Evolutionary conservation across 1,284 basidiomycete genomes (phyloP).

Genomic region (Exobasidium rhododendri): DNA sequence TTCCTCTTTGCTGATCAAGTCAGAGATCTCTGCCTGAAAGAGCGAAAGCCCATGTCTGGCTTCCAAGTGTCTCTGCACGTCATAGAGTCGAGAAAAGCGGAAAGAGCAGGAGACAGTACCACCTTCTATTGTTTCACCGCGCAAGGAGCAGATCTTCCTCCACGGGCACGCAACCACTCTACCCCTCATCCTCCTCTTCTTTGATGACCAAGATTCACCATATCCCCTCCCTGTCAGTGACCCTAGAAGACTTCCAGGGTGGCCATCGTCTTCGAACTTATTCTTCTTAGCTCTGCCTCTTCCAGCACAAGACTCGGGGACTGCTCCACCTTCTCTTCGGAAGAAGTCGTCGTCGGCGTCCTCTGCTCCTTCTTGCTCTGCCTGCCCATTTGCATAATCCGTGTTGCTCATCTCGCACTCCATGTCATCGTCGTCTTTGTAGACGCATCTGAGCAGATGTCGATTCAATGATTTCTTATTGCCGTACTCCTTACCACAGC

Average conservation of each 20-base stretch:
- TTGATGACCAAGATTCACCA: not conserved
- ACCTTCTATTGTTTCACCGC: not conserved
- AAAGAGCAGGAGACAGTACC: not conserved
- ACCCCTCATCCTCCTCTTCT: constrained; percentile 1
- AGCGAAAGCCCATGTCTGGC: not conserved
- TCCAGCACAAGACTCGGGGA: constrained; percentile 5
- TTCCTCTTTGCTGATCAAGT: not conserved
- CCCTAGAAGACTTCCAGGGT: not conserved
- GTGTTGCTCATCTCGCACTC: constrained; percentile 3
- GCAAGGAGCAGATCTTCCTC: not conserved
- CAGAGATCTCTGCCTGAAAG: not conserved
- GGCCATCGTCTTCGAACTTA: not conserved
- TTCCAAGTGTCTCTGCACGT: constrained; percentile 10
- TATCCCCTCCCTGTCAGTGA: not conserved
- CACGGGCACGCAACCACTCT: constrained; percentile 4
- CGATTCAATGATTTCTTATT: constrained; percentile 1
- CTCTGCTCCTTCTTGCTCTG: constrained; percentile 2
- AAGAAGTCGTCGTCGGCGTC: constrained; percentile 9
- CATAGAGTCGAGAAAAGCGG: constrained; percentile 10
- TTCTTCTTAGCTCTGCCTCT: not conserved
- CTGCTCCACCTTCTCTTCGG: constrained; percentile 7
- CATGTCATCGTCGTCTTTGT: not conserved
- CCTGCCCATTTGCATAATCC: not conserved
- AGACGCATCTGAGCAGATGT: not conserved
- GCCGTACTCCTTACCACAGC: not conserved